Evolutionary conservation across 2,329 filamentous ascomycete species (phyloP), one percentile per base, ranked within the genome.

Genomic region (Aspergillus fischeri): DNA sequence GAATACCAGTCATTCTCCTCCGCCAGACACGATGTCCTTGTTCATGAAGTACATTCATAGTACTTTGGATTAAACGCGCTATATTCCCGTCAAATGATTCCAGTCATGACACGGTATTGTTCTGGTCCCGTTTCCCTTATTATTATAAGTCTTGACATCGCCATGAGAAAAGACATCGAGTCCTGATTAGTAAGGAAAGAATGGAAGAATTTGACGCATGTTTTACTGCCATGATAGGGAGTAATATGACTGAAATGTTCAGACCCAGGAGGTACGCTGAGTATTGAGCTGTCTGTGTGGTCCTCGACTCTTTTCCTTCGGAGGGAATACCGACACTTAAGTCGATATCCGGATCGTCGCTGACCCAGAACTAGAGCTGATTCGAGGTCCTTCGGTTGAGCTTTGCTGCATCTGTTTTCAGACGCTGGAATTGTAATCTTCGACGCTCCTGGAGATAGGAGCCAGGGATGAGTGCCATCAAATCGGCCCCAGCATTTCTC

Each of bases 41-140:
- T 62, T 24, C 67, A 24, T 4, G 32, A 51, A 38, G 63, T 71
- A 48, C 60, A 69, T 54, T 72, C 69, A 55, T 69, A 63, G 38
- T 68, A 68, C 10, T 57, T 56, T 2, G 69, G 68, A 57, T 72
- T 72, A 47, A 71, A 72, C 4, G 68, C 68, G 52, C 66, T 64
- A 45, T 68, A 52, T 38, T 71, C 69, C 69, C 68, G 72, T 50
- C 72, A 68, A 53, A 73, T 65, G 42, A 70, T 65, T 8, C 68
- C 65, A 47, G 61, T 65, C 10, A 71, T 58, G 3, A 54, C 27
- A 50, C 62, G 21, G 49, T 17, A 44, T 3, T 3, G 32, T 59
- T 52, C 5, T 42, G 49, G 53, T 62, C 61, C 20, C 54, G 53
- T 52, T 64, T 59, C 21, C 70, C 66, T 54, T 70, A n/a, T 67